phyloP scores from a whole-genome alignment of 1,139 yeast genomes.

The Sugiyamaella neomexicana region DNA sequence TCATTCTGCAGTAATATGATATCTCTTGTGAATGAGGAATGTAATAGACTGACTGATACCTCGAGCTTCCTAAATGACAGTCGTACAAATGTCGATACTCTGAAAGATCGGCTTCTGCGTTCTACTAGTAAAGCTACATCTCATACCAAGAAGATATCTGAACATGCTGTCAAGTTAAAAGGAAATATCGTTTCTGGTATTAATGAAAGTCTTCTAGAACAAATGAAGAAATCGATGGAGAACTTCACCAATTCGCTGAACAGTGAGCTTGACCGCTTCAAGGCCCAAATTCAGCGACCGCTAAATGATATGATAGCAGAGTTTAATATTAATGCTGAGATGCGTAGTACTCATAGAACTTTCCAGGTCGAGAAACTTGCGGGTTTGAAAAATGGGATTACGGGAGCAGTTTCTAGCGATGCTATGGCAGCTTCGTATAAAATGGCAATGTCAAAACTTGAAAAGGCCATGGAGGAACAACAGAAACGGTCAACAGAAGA shows the following conservation, averaged over 20 bases:
- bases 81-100: conserved; percentile 19
- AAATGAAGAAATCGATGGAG: conserved; percentile 7
- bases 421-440: conserved; percentile 6
- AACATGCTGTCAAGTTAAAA: conserved; percentile 6
- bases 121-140: conserved; percentile 16
- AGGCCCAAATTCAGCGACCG: conserved; percentile 4
- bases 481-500: conserved; percentile 15
- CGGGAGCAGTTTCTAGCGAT: not conserved
- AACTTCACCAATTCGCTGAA: conserved; percentile 7
- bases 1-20: conserved; percentile 4
- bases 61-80: conserved; percentile 21
- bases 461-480: conserved; percentile 18
- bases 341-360: conserved; percentile 12
- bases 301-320: conserved; percentile 5
- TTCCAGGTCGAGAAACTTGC: conserved; percentile 5
- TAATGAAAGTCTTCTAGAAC: conserved; percentile 9
- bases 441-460: conserved; percentile 14
- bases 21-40: conserved; percentile 17
- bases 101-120: conserved; percentile 15
- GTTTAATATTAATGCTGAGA: not conserved
- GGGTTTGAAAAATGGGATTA: not conserved
- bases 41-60: conserved; percentile 20
- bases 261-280: conserved; percentile 13
- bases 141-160: conserved; percentile 6
- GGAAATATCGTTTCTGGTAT: conserved; percentile 8